Conservation (phyloP, 1,139 yeast genomes). For the Magnusiomyces ingens region DNA sequence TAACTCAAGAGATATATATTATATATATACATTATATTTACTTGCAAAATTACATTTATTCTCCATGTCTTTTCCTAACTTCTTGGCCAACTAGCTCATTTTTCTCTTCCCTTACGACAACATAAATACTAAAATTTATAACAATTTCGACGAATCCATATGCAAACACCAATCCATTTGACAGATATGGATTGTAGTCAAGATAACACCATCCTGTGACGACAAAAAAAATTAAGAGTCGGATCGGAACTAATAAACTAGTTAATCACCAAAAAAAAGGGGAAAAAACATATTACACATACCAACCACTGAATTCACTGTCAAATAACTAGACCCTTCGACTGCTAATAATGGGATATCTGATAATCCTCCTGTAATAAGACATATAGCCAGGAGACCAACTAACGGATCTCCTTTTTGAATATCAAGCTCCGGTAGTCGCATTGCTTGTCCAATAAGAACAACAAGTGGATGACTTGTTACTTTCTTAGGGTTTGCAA, state of each 20-base stretch:
- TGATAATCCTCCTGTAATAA: slow-evolving; percentile 31
- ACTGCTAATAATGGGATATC: slow-evolving; percentile 25
- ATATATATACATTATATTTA: background rate
- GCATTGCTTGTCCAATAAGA: slow-evolving; percentile 52
- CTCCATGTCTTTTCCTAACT: slow-evolving; percentile 3
- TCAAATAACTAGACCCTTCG: slow-evolving; percentile 14
- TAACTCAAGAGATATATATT: background rate
- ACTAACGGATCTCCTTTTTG: slow-evolving; percentile 37
- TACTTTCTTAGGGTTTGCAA: slow-evolving; percentile 35
- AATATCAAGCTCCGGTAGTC: slow-evolving; percentile 23
- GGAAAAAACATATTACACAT: slow-evolving; percentile 4
- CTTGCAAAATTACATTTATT: background rate
- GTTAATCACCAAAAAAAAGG: slow-evolving; percentile 37
- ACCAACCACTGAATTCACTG: slow-evolving; percentile 14
- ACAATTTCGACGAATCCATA: slow-evolving; percentile 44
- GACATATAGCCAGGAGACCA: slow-evolving; percentile 41
- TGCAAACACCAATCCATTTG: slow-evolving; percentile 47
- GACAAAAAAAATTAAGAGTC: slow-evolving; percentile 53
- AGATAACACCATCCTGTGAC: slow-evolving; percentile 41
- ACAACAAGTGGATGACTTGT: slow-evolving; percentile 41
- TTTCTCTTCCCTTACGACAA: slow-evolving; percentile 32
- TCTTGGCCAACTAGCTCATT: slow-evolving; percentile 26
- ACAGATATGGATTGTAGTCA: slow-evolving; percentile 28
- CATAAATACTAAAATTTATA: slow-evolving; percentile 29
- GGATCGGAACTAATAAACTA: slow-evolving; percentile 58